phyloP scores from a whole-genome alignment of 2,329 filamentous ascomycete genomes.

The Rutstroemia sp. region DNA sequence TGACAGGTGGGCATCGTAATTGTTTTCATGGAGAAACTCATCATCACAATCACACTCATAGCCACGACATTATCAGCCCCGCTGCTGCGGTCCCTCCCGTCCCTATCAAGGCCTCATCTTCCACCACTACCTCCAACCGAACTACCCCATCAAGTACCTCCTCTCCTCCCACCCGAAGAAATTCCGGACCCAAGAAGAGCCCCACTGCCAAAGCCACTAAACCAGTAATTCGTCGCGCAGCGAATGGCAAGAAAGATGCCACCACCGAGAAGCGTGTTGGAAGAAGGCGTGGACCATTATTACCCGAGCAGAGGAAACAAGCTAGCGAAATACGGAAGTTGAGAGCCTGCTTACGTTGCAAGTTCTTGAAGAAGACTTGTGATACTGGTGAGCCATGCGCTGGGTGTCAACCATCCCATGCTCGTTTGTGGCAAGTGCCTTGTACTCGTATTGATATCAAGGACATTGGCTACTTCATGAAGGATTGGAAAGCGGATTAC shows the following conservation, averaged over 20 bases:
- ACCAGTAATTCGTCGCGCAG: slow-evolving; percentile 71
- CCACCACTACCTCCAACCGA: slow-evolving; percentile 42
- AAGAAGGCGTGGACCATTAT: slow-evolving; percentile 78
- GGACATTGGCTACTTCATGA: slow-evolving; percentile 97
- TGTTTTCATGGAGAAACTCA: slow-evolving; percentile 52
- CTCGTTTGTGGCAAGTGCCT: slow-evolving; percentile 92
- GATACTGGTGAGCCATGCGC: slow-evolving; percentile 95
- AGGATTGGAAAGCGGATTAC: slow-evolving; percentile 97
- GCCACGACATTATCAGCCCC: slow-evolving; percentile 55
- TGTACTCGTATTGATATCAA: slow-evolving; percentile 98
- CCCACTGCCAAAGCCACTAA: slow-evolving; percentile 68
- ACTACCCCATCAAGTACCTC: slow-evolving; percentile 52
- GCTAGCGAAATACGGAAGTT: slow-evolving; percentile 95
- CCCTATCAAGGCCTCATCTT: slow-evolving; percentile 59
- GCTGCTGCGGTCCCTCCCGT: slow-evolving; percentile 61
- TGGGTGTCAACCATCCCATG: slow-evolving; percentile 92
- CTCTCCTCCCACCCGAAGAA: slow-evolving; percentile 59
- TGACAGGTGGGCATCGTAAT: slow-evolving; percentile 45
- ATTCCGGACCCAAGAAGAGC: slow-evolving; percentile 59
- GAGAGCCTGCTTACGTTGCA: slow-evolving; percentile 88
- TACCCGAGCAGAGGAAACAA: slow-evolving; percentile 91
- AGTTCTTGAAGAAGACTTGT: slow-evolving; percentile 98
- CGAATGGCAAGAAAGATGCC: slow-evolving; percentile 73
- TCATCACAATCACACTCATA: slow-evolving; percentile 39
- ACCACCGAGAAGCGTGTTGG: slow-evolving; percentile 83